Base-by-base conservation (phyloP, 495 filamentous ascomycete species). In the Echria macrotheca region DNA sequence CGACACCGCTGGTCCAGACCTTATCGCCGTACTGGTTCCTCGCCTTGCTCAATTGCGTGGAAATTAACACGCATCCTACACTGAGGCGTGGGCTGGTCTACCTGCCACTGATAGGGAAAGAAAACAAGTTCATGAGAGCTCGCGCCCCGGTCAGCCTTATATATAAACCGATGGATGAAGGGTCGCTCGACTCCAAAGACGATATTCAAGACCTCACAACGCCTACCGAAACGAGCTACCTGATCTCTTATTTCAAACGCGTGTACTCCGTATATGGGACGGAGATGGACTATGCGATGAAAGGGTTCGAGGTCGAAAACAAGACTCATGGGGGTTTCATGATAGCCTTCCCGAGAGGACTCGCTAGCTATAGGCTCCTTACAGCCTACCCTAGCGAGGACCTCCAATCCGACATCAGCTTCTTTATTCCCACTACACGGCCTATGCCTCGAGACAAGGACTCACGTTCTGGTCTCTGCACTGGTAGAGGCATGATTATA, bases 1-100 rank as follows among this genome's bases (percentile, higher is more conserved):
- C 53, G 2, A 59, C 56, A 2, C 59, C 59, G 14, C 46, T 62
- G 1, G 54, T 62, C 29, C 44, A 42, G 11, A 62, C 59, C 11
- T 42, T 62, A 15, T 62, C 59, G 1, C 59, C 59, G 1, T 62
- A 59, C 40, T 62, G 59, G 59, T 53, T 59, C 18, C 40, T 62
- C 9, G 59, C 59, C 5, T 26, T 56, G 6, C 45, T 62, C 21
- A 59, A 62, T 31, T 62, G 59, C 35, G 50, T 57, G 21, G 50
- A 62, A 11, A 37, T 62, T 3, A 53, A 56, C 7, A n/a, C 18
- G 6, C 4, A 17, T 0, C 14, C 41, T 1, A 22, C 48, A 25
- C 51, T 57, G 49, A 25, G 37, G 1, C 49, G 56, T 5, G 51
- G 54, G 0, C 38, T 54, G 4, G 47, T 62, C 4, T 62, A 46